Base-by-base conservation (phyloP, 805 yeast species). In the Zygoascus bituminiphila region DNA sequence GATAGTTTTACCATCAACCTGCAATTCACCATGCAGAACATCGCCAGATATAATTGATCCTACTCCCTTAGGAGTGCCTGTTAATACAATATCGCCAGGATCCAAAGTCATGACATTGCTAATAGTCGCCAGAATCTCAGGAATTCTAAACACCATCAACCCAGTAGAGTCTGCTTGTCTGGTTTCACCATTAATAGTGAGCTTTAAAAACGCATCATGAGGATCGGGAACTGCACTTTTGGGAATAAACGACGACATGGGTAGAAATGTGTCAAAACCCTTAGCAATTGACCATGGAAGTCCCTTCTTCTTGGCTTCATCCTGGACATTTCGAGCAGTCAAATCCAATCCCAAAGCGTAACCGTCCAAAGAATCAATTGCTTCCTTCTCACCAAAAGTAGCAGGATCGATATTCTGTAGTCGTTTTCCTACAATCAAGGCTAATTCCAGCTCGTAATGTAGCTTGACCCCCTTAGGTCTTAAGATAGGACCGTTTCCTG, bases 61-160 rank as follows among this genome's bases (percentile, higher is more conserved):
- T n/a, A 93, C 98, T 15, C 98, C 98, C 65, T 88, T 87, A 42
- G 98, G 98, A 1, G 98, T 93, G 15, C 98, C 98, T 1, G 98
- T 93, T 45, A 93, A 72, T 50, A 93, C 81, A 53, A 93, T 74
- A 61, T 93, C 98, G 25, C 96, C 96, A 47, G 86, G 81, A 58
- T 89, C 81, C 49, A 93, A 71, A 3, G 97, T 87, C 91, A 91
- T 91, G 58, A 87, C 81, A n/a, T 81, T 67, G 4, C 95, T 84
- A 79, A 89, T 84, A 45, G 83, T 78, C 48, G 84, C 75, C 52
- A 93, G 71, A 52, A 93, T 82, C 57, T 79, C 76, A 59, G 88
- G 89, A 60, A 93, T 80, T 42, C 88, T 83, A 75, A 86, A 88
- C 50, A 91, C 70, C 98, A 93, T 93, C 62, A 89, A 71, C 54